Conservation (phyloP, 1,139 yeast genomes). For the Nakaseomyces sp. region DNA sequence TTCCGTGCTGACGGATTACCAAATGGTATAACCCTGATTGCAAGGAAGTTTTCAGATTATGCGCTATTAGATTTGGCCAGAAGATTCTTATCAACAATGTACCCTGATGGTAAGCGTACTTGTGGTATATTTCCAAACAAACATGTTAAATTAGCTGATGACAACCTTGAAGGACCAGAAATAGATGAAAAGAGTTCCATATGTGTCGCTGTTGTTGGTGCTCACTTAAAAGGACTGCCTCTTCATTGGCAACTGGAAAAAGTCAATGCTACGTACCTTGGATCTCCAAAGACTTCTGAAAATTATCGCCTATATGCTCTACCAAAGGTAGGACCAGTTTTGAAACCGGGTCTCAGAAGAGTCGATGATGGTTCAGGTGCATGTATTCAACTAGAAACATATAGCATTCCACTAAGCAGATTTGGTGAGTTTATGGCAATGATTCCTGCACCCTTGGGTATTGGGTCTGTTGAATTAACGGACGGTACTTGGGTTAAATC, state of each 20-base stretch:
- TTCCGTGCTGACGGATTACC: slow-evolving; percentile 80
- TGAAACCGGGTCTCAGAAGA: slow-evolving; percentile 83
- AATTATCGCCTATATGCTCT: slow-evolving; percentile 73
- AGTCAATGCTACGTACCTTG: slow-evolving; percentile 67
- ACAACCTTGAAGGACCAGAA: slow-evolving; percentile 37
- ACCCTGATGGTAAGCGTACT: slow-evolving; percentile 39
- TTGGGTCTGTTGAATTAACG: slow-evolving; percentile 78
- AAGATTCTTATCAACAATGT: slow-evolving; percentile 48
- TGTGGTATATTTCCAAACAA: slow-evolving; percentile 36
- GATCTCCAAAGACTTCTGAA: slow-evolving; percentile 60
- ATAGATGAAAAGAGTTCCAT: slow-evolving; percentile 36
- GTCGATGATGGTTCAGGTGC: slow-evolving; percentile 47
- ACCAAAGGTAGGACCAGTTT: slow-evolving; percentile 61
- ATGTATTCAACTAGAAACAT: slow-evolving; percentile 64
- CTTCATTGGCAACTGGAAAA: slow-evolving; percentile 89
- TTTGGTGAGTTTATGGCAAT: slow-evolving; percentile 77
- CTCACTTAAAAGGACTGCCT: slow-evolving; percentile 81
- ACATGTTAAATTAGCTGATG: slow-evolving; percentile 29
- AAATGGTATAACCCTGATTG: slow-evolving; percentile 78
- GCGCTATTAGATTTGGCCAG: slow-evolving; percentile 80
- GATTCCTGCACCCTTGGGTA: slow-evolving; percentile 93
- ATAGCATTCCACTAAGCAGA: slow-evolving; percentile 64
- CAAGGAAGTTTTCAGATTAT: slow-evolving; percentile 74
- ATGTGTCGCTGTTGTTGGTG: slow-evolving; percentile 89
- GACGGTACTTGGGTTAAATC: slow-evolving; percentile 83